phyloP scores from a whole-genome alignment of 1,284 basidiomycete genomes.

The Neonothopanus nambi region DNA sequence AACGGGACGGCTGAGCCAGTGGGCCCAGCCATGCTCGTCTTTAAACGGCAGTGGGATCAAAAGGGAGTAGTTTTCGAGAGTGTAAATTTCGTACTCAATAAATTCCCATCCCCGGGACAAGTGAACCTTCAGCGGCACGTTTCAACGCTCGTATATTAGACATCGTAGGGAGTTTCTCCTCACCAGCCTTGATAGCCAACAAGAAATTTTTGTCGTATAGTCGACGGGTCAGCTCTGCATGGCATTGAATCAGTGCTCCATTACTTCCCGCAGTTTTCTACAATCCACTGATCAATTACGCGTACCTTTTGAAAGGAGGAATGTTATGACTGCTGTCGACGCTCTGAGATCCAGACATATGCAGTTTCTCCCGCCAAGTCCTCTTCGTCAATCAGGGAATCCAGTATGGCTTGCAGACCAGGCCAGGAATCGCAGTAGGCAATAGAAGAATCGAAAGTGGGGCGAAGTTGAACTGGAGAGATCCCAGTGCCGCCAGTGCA shows the following conservation, averaged over 20 bases:
- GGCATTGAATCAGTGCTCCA: background rate
- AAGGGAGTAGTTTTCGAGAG: background rate
- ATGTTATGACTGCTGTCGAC: background rate
- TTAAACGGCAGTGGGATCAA: background rate
- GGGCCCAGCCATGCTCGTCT: slow-evolving; percentile 77
- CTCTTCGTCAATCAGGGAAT: too few relatives aligned
- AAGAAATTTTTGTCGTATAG: slow-evolving; percentile 71
- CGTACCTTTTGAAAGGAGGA: background rate
- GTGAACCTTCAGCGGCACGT: slow-evolving; percentile 53
- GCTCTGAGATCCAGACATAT: background rate
- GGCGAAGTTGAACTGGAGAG: too few relatives aligned
- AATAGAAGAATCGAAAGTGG: too few relatives aligned
- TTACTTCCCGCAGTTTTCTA: slow-evolving; percentile 34
- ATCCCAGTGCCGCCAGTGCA: too few relatives aligned
- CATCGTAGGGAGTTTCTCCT: slow-evolving; percentile 23
- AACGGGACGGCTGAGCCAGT: slow-evolving; percentile 58
- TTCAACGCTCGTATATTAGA: background rate
- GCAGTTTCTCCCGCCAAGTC: too few relatives aligned
- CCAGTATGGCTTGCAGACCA: too few relatives aligned
- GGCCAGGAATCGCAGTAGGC: too few relatives aligned
- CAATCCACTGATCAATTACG: slow-evolving; percentile 47
- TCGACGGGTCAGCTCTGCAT: slow-evolving; percentile 43
- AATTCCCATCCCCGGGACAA: slow-evolving; percentile 63
- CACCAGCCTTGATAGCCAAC: slow-evolving; percentile 86
- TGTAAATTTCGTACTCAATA: slow-evolving; percentile 51